Percentiles rank a stretch among this genome's conserved stretches.
Conservation (phyloP, 331 rosid species). For the Rhamnella rubrinervis region DNA sequence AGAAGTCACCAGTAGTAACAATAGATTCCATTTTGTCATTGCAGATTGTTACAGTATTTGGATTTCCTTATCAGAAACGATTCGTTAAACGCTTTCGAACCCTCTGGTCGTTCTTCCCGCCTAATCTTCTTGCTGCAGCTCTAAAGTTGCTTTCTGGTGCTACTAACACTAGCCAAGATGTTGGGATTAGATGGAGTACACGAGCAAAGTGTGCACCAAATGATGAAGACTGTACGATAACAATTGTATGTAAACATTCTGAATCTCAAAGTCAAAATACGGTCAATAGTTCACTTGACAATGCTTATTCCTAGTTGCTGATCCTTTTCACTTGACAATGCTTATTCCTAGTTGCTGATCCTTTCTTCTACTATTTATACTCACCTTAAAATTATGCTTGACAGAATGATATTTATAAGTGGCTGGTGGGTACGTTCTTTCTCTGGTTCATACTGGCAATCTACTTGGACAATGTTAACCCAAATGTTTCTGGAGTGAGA, state of each 20-base stretch:
- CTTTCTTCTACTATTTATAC: neutral
- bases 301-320: constrained; percentile 1
- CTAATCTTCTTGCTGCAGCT: constrained; percentile 76
- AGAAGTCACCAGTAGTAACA: constrained; percentile 20
- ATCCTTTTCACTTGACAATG: constrained; percentile 8
- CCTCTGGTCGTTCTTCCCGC: constrained; percentile 82
- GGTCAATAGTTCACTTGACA: neutral
- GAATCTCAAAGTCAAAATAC: constrained; percentile 17
- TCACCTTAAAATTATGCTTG: constrained; percentile 11
- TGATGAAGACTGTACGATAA: constrained; percentile 45
- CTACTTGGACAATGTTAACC: constrained; percentile 84
- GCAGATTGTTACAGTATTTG: constrained; percentile 55
- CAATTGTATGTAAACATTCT: constrained; percentile 55
- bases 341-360: neutral
- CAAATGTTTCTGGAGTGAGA: constrained; percentile 85
- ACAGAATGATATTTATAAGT: constrained; percentile 68
- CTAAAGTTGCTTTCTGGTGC: constrained; percentile 53
- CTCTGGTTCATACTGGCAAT: constrained; percentile 81
- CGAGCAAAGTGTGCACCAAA: constrained; percentile 49
- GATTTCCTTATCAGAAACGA: constrained; percentile 45
- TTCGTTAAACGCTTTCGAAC: constrained; percentile 20
- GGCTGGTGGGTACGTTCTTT: constrained; percentile 70
- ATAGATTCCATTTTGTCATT: constrained; percentile 22
- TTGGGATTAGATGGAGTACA: constrained; percentile 75
- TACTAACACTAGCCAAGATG: constrained; percentile 46